Evolutionary conservation across 805 yeast species (phyloP).

Genomic region (Phaffomyces thermotolerans): DNA sequence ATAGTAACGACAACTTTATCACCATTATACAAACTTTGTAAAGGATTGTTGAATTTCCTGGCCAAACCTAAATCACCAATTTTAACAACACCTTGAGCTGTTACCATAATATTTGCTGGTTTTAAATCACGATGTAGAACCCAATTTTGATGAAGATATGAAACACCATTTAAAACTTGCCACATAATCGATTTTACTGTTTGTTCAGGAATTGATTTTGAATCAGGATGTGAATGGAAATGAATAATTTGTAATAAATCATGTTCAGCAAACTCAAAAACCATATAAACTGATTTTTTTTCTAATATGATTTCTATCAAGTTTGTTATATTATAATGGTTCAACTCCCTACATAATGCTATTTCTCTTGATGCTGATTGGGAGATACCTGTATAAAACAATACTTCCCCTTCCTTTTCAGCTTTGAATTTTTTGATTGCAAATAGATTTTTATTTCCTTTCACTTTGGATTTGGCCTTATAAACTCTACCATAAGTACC

Average conservation of each 20-base stretch:
- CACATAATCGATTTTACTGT: constrained; percentile 81
- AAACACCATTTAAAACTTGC: constrained; percentile 90
- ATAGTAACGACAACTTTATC: constrained; percentile 96
- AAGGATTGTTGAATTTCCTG: constrained; percentile 75
- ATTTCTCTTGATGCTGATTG: constrained; percentile 96
- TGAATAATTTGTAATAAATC: constrained; percentile 92
- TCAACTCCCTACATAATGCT: constrained; percentile 85
- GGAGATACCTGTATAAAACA: constrained; percentile 90
- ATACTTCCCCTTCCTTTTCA: constrained; percentile 83
- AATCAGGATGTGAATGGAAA: constrained; percentile 85
- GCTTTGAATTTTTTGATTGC: constrained; percentile 96
- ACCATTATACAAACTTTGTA: constrained; percentile 82
- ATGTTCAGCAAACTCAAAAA: constrained; percentile 94
- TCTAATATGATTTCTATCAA: constrained; percentile 81
- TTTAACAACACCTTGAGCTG: constrained; percentile 82
- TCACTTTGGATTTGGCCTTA: constrained; percentile 59
- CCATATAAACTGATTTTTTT: constrained; percentile 86
- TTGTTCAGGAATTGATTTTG: constrained; percentile 66
- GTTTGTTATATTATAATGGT: constrained; percentile 71
- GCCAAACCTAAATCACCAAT: constrained; percentile 95
- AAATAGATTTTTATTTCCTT: constrained; percentile 21
- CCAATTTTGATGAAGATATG: constrained; percentile 93
- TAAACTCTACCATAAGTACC: constrained; percentile 96
- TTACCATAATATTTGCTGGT: constrained; percentile 97
- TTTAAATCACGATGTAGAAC: constrained; percentile 90